phyloP scores from a whole-genome alignment of 805 yeast species.

The Lipomyces yamanashiensis region DNA sequence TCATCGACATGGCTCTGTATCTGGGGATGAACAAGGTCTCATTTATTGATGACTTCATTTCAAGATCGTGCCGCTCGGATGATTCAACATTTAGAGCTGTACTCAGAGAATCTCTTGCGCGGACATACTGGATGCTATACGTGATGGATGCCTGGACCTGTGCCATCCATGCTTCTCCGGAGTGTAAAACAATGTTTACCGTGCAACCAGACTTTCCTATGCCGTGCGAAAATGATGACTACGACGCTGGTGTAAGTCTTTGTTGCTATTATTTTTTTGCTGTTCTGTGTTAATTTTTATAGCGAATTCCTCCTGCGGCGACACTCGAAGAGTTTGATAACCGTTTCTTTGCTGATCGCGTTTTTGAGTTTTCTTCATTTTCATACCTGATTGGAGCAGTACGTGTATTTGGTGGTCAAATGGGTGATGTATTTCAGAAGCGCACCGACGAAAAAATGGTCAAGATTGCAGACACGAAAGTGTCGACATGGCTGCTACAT shows the following conservation, averaged over 20 bases:
- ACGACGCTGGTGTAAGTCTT: conserved; percentile 21
- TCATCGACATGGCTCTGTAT: conserved; percentile 20
- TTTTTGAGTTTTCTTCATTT: conserved; percentile 22
- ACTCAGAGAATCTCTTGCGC: conserved; percentile 19
- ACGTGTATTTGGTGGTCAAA: conserved; percentile 6
- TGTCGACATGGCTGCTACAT: conserved; percentile 21
- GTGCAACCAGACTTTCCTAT: conserved; percentile 4
- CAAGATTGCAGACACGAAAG: conserved; percentile 11
- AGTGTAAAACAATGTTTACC: not conserved
- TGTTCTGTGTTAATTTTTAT: not conserved
- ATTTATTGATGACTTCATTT: conserved; percentile 3
- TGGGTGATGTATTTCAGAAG: not conserved
- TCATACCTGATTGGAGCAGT: conserved; percentile 22
- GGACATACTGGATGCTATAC: conserved; percentile 30
- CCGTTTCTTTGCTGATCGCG: conserved; percentile 8
- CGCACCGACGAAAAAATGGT: not conserved
- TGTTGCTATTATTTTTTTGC: not conserved
- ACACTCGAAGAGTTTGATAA: conserved; percentile 17
- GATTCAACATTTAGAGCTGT: conserved; percentile 4
- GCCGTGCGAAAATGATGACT: conserved; percentile 26
- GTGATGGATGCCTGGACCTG: conserved; percentile 19
- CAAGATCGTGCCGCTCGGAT: not conserved
- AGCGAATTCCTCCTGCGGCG: conserved; percentile 16
- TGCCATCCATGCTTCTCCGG: conserved; percentile 8
- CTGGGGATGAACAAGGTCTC: conserved; percentile 16